phyloP scores from a whole-genome alignment of 176 grass and related monocot genomes.

The Carex scoparia region DNA sequence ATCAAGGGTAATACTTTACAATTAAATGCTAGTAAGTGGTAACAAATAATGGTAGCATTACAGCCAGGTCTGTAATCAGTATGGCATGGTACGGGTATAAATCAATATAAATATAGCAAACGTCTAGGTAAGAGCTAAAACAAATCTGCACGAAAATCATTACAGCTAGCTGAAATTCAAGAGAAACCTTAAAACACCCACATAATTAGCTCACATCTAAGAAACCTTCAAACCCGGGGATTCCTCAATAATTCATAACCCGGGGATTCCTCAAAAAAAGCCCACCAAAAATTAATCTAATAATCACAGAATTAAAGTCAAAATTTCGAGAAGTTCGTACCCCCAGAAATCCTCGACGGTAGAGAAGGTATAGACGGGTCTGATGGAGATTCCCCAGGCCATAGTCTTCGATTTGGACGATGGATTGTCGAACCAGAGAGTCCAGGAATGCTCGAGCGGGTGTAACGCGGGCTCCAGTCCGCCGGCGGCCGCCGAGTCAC shows the following conservation, averaged over 20 bases:
- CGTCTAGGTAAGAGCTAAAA: not conserved
- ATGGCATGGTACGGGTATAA: not conserved
- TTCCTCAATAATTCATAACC: not conserved
- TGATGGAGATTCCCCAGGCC: slow-evolving; percentile 76
- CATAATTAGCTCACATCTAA: not conserved
- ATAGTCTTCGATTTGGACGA: slow-evolving; percentile 39
- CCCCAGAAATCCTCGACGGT: slow-evolving; percentile 96
- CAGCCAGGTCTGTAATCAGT: not conserved
- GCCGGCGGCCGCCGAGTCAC: slow-evolving; percentile 6
- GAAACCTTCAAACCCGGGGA: not conserved
- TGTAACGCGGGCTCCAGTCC: slow-evolving; percentile 28
- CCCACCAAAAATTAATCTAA: not conserved
- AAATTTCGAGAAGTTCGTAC: slow-evolving; percentile 19
- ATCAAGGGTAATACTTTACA: not conserved
- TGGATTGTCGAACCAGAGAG: slow-evolving; percentile 97
- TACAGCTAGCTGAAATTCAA: not conserved
- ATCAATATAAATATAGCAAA: not conserved
- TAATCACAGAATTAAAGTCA: not conserved
- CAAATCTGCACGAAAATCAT: not conserved
- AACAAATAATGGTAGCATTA: not conserved
- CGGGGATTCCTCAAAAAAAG: too few species aligned
- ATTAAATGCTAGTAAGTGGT: not conserved
- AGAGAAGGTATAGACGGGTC: slow-evolving; percentile 80
- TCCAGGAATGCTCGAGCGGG: slow-evolving; percentile 80
- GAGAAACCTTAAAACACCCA: not conserved